These are phyloP conservation scores for Ceratocystis lukuohia DNA, from an alignment of 2,329 filamentous ascomycete genomes.

Conservation along the genomic window DNA sequence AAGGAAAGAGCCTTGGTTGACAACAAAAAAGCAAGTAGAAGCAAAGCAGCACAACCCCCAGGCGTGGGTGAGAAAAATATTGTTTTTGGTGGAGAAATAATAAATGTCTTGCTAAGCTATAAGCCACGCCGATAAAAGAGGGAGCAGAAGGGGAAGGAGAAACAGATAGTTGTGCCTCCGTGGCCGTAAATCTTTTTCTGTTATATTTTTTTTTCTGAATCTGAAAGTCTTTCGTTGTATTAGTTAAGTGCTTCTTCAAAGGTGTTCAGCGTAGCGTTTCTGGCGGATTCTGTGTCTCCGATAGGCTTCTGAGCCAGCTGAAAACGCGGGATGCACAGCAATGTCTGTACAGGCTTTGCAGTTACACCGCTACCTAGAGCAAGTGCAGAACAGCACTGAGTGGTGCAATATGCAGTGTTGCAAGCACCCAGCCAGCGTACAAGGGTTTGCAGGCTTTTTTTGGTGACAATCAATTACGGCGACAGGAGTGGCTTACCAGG, in stretches of 20 bases:
- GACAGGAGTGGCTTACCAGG: conserved; percentile 1
- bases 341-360: not conserved
- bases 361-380: not conserved
- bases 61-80: not conserved
- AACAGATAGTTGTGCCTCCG: not conserved
- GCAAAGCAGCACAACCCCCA: not conserved
- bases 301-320: not conserved
- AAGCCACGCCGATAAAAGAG: conserved; percentile 1
- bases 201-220: not conserved
- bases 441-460: not conserved
- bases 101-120: conserved; percentile 7
- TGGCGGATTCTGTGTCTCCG: not conserved
- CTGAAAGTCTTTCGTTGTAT: not conserved
- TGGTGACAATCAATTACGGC: not conserved
- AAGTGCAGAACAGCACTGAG: not conserved
- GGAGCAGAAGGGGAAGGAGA: not conserved
- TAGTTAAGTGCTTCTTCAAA: not conserved
- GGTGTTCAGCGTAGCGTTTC: not conserved
- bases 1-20: not conserved
- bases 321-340: not conserved
- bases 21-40: not conserved
- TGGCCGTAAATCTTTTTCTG: not conserved
- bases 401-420: not conserved
- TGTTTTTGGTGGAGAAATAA: not conserved
- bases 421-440: not conserved